Conservation (phyloP, 164 flowering plant species). For the Tetracentron sinense region DNA sequence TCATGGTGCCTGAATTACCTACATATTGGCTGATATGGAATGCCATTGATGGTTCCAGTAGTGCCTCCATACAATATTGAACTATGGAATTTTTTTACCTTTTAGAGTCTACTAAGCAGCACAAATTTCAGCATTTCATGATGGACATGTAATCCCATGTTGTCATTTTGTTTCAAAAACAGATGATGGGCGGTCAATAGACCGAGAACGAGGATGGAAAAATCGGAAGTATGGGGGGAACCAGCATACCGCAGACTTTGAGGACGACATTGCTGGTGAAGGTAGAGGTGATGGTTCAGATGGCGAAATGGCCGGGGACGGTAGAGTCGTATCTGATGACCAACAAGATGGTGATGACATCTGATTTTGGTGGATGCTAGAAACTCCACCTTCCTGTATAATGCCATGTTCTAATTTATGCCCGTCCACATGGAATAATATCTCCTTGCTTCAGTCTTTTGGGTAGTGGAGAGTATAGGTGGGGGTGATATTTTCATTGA, state of each 20-base stretch:
- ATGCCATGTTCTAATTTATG: conserved; percentile 11
- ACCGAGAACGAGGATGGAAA: conserved; percentile 21
- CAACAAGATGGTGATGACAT: conserved; percentile 14
- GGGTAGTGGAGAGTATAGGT: conserved; percentile 1
- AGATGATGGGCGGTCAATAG: no score
- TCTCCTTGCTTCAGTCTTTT: conserved; percentile 5
- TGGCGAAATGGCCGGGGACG: conserved; percentile 16
- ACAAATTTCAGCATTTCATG: no score
- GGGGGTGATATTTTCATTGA: neutral
- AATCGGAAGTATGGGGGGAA: conserved; percentile 12
- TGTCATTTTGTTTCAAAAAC: no score
- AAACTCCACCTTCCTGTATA: conserved; percentile 9
- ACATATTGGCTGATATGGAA: no score
- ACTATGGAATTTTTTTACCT: no score
- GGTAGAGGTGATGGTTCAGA: conserved; percentile 23
- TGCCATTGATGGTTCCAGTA: no score
- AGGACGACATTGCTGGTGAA: conserved; percentile 18
- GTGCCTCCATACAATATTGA: no score
- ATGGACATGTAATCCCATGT: no score
- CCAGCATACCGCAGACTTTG: conserved; percentile 10
- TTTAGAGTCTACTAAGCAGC: no score
- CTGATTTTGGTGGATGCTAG: conserved; percentile 7
- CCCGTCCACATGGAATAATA: neutral
- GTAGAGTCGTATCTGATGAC: conserved; percentile 14
- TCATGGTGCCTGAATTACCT: no score